Conservation (phyloP, 1,284 basidiomycete genomes). For the Malassezia cuniculi region DNA sequence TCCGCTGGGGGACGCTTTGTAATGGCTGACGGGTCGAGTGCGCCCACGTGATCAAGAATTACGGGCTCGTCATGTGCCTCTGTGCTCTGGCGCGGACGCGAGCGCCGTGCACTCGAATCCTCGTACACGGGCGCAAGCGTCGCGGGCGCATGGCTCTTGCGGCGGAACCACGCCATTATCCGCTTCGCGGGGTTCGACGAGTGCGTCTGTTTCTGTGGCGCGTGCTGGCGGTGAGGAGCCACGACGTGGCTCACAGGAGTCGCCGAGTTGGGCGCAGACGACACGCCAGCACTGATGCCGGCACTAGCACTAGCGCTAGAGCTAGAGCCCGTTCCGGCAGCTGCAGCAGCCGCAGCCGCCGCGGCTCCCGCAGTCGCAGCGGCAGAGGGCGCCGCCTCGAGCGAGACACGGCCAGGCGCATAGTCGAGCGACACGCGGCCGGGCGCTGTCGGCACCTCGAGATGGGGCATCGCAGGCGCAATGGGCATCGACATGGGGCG, state of each 20-base stretch:
- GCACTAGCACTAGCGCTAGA: no score
- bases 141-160: slow-evolving; percentile 49
- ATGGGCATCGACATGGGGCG: slow-evolving; percentile 10
- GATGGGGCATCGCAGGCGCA: background rate
- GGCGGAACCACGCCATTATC: slow-evolving; percentile 57
- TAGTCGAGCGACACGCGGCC: slow-evolving; percentile 10
- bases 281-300: no score
- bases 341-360: no score
- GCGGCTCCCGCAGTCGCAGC: no score
- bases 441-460: background rate
- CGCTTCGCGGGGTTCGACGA: slow-evolving; percentile 52
- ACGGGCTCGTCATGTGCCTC: slow-evolving; percentile 11
- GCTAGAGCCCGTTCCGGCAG: no score
- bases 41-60: slow-evolving; percentile 74
- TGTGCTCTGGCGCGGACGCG: slow-evolving; percentile 3
- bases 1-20: slow-evolving; percentile 71
- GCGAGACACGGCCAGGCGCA: no score
- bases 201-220: slow-evolving; percentile 13
- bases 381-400: no score
- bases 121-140: slow-evolving; percentile 10
- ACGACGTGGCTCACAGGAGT: no score
- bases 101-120: slow-evolving; percentile 9
- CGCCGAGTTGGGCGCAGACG: no score
- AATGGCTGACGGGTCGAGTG: slow-evolving; percentile 80
- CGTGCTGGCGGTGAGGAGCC: no score